Conservation (phyloP, 352 stramenopile species). For the Pythium volutum region DNA sequence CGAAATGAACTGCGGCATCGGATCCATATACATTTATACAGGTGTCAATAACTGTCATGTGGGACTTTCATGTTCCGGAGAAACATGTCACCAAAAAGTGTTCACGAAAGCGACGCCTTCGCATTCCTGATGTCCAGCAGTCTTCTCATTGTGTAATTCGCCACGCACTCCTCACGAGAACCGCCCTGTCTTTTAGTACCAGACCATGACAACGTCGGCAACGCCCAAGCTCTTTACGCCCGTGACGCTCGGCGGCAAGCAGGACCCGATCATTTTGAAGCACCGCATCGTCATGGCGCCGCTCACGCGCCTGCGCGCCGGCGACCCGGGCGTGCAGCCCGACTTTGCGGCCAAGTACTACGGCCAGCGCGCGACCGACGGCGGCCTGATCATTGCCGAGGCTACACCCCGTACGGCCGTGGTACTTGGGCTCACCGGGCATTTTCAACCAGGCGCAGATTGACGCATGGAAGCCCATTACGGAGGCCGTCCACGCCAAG, state of each 20-base stretch:
- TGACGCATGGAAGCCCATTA: constrained; percentile 35
- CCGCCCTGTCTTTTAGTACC: no score
- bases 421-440: constrained; percentile 23
- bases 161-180: no score
- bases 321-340: constrained; percentile 12
- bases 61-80: no score
- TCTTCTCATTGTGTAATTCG: no score
- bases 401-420: constrained; percentile 24
- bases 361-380: constrained; percentile 28
- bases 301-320: constrained; percentile 27
- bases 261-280: constrained; percentile 33
- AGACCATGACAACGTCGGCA: no score
- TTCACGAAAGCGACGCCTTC: no score
- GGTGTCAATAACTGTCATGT: no score
- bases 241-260: constrained; percentile 53
- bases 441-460: constrained; percentile 39
- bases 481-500: constrained; percentile 59
- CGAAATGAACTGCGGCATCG: no score
- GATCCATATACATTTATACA: no score
- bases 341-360: constrained; percentile 34
- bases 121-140: no score
- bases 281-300: constrained; percentile 43
- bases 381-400: constrained; percentile 44
- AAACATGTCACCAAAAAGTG: no score
- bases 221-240: constrained; percentile 45